phyloP scores from a whole-genome alignment of 495 filamentous ascomycete species.

The Hypomontagnella monticulosa region DNA sequence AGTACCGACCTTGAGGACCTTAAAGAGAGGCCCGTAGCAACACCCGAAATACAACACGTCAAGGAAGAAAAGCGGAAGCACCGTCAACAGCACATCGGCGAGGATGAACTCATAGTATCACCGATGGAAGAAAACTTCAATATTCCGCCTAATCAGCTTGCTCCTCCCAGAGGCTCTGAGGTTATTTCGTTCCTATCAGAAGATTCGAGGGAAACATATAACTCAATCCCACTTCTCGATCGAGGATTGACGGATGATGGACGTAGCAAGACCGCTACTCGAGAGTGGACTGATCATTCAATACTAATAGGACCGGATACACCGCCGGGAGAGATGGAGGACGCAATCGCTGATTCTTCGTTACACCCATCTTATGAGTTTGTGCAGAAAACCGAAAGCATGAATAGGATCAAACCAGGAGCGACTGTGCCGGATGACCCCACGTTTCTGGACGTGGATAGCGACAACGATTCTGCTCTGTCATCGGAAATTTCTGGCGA shows the following conservation, averaged over 20 bases:
- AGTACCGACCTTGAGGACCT: conserved; percentile 19
- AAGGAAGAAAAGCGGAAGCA: conserved; percentile 58
- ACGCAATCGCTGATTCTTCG: conserved; percentile 37
- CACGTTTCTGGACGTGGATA: conserved; percentile 73
- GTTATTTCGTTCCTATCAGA: conserved; percentile 59
- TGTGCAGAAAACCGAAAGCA: conserved; percentile 56
- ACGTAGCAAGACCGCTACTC: conserved; percentile 50
- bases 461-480: conserved; percentile 76
- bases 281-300: conserved; percentile 59
- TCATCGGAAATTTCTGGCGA: conserved; percentile 85
- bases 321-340: conserved; percentile 43
- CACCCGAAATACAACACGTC: conserved; percentile 37
- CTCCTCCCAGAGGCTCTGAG: conserved; percentile 41
- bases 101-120: conserved; percentile 44
- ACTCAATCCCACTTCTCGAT: conserved; percentile 79
- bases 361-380: conserved; percentile 59
- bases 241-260: conserved; percentile 71
- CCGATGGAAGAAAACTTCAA: conserved; percentile 32
- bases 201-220: conserved; percentile 70
- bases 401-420: conserved; percentile 48
- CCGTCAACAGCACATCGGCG: conserved; percentile 56
- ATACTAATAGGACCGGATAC: conserved; percentile 53
- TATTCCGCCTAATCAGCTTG: conserved; percentile 13
- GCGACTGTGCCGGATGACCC: conserved; percentile 52
- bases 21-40: conserved; percentile 21